Conservation (phyloP, 2,329 filamentous ascomycete genomes). For the Cordyceps cicadae region DNA sequence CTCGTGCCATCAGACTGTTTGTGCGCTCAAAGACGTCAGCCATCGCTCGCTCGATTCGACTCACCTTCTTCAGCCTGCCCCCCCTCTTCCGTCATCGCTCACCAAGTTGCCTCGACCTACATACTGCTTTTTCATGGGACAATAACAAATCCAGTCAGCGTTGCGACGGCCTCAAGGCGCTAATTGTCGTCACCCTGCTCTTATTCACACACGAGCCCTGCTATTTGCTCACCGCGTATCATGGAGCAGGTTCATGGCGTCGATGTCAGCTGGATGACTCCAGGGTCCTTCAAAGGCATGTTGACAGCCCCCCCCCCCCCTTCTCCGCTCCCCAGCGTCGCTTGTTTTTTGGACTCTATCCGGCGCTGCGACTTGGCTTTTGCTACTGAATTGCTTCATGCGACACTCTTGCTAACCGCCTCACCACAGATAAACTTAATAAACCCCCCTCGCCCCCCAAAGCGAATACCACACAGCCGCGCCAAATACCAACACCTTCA, state of each 20-base stretch:
- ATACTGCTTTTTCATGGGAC: conserved; percentile 4
- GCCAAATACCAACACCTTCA: conserved; percentile 24
- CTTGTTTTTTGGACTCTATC: background rate
- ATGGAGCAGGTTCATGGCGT: conserved; percentile 79
- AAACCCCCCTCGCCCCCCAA: conserved; percentile 23
- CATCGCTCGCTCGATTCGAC: background rate
- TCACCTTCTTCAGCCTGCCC: background rate
- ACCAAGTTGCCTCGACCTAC: background rate
- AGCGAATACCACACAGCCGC: conserved; percentile 23
- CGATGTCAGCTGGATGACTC: conserved; percentile 83
- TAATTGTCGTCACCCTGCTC: background rate
- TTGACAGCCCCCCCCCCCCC: conserved; percentile 17
- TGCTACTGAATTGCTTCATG: background rate
- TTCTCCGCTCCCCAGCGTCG: background rate
- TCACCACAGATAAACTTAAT: conserved; percentile 23
- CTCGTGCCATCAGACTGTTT: background rate
- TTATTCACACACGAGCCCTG: background rate
- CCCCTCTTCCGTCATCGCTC: conserved; percentile 6
- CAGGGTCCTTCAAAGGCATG: conserved; percentile 74
- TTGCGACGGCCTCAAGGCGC: background rate
- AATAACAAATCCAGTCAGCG: background rate
- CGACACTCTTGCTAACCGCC: background rate
- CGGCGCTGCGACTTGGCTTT: background rate
- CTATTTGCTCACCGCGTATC: background rate
- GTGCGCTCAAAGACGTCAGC: background rate